Evolutionary conservation across 257 asterid species (phyloP).

Genomic region (Ilex aquifolium): DNA sequence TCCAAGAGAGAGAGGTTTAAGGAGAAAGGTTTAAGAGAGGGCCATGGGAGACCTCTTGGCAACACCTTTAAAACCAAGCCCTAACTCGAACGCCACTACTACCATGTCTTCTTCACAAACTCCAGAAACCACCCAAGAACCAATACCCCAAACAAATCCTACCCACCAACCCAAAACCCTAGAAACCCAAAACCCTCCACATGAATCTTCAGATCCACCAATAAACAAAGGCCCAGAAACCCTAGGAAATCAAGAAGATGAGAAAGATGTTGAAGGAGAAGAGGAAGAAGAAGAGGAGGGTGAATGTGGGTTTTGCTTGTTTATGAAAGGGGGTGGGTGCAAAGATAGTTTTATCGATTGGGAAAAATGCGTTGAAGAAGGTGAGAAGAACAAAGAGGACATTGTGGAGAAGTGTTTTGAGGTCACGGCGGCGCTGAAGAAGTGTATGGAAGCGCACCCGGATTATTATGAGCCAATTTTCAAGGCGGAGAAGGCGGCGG

Average conservation of each 20-base stretch:
- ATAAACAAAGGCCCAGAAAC: constrained; percentile 9
- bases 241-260: constrained; percentile 10
- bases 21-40: constrained; percentile 36
- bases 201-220: constrained; percentile 24
- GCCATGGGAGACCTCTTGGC: constrained; percentile 37
- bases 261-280: constrained; percentile 15
- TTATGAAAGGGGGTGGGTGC: constrained; percentile 86
- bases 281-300: constrained; percentile 57
- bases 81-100: constrained; percentile 20
- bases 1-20: constrained; percentile 31
- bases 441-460: constrained; percentile 75
- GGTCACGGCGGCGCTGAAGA: constrained; percentile 44
- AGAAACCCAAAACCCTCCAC: constrained; percentile 14
- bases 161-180: constrained; percentile 11
- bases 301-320: constrained; percentile 79
- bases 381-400: constrained; percentile 55
- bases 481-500: constrained; percentile 60
- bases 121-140: constrained; percentile 13
- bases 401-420: constrained; percentile 57
- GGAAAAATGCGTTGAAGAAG: constrained; percentile 74
- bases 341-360: constrained; percentile 52
- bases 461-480: constrained; percentile 68
- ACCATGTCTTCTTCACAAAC: constrained; percentile 42
- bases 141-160: constrained; percentile 11
- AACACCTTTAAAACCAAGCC: constrained; percentile 24